Percentiles rank a stretch among this genome's conserved stretches.
These are phyloP conservation scores for Cladosporium sp. DNA, from an alignment of 2,329 filamentous ascomycete genomes.

Conservation along the genomic window DNA sequence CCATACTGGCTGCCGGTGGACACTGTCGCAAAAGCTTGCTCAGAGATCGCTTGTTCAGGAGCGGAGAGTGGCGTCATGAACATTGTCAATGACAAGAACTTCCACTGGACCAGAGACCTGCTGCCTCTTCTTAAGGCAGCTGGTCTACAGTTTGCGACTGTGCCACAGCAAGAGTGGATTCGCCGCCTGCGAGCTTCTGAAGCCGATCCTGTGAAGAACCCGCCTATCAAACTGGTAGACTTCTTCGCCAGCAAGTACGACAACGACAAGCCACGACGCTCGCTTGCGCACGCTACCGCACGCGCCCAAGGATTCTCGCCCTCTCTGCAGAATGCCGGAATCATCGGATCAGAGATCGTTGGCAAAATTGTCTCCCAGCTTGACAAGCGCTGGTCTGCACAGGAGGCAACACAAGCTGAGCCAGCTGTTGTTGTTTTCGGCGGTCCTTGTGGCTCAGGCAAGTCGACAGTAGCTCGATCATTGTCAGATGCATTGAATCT, in stretches of 20 bases:
- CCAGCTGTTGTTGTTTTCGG: slow-evolving; percentile 41
- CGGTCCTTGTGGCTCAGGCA: slow-evolving; percentile 48
- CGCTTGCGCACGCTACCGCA: slow-evolving; percentile 55
- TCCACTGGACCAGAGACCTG: slow-evolving; percentile 57
- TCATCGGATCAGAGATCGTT: slow-evolving; percentile 30
- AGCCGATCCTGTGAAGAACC: slow-evolving; percentile 40
- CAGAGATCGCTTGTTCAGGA: slow-evolving; percentile 30
- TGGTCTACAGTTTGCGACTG: slow-evolving; percentile 49
- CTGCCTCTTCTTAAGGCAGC: slow-evolving; percentile 53
- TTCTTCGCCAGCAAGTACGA: slow-evolving; percentile 42
- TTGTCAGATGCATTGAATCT: slow-evolving; percentile 36
- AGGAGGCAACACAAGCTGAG: neutral
- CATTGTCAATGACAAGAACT: slow-evolving; percentile 49
- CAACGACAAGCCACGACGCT: slow-evolving; percentile 37
- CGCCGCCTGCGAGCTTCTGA: slow-evolving; percentile 48
- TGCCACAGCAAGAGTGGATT: slow-evolving; percentile 52
- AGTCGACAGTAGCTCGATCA: slow-evolving; percentile 42
- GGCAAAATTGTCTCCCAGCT: slow-evolving; percentile 30
- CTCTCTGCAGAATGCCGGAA: slow-evolving; percentile 26
- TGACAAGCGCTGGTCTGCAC: slow-evolving; percentile 22
- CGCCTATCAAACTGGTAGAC: slow-evolving; percentile 38
- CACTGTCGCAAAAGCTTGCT: slow-evolving; percentile 42
- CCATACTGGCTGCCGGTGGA: slow-evolving; percentile 50
- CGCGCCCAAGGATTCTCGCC: slow-evolving; percentile 28
- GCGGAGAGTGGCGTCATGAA: slow-evolving; percentile 30